phyloP scores from a whole-genome alignment of 345 rosid species.

The Lagerstroemia speciosa region DNA sequence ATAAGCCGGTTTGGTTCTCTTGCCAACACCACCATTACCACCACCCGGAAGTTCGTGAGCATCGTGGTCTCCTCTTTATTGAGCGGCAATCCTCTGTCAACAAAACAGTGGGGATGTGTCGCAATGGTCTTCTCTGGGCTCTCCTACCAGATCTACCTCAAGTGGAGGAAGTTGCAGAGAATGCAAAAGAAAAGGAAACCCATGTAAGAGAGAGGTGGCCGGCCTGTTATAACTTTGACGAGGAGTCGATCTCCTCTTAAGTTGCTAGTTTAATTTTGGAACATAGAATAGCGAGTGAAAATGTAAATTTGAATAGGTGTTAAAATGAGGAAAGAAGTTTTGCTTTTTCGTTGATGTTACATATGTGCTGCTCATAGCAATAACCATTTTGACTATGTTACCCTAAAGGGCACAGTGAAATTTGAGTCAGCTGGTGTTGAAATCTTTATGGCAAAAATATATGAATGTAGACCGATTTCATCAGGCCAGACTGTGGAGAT shows the following conservation, averaged over 20 bases:
- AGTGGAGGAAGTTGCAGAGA: slow-evolving; percentile 75
- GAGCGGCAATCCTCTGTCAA: slow-evolving; percentile 80
- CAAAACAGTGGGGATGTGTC: slow-evolving; percentile 89
- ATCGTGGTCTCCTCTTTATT: slow-evolving; percentile 78
- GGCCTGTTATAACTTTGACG: not conserved
- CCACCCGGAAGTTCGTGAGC: slow-evolving; percentile 88
- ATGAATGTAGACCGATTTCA: not conserved
- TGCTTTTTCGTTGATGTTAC: not conserved
- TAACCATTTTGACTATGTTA: not conserved
- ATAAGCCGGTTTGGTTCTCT: slow-evolving; percentile 90
- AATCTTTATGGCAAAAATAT: not conserved
- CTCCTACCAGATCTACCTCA: slow-evolving; percentile 86
- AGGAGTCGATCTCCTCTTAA: not conserved
- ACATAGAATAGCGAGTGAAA: not conserved
- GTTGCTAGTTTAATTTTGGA: not conserved
- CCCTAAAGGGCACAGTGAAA: no score
- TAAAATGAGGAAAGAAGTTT: slow-evolving; percentile 1
- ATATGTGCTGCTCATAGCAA: not conserved
- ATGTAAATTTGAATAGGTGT: not conserved
- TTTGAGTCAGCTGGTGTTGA: not conserved
- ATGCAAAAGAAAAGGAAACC: slow-evolving; percentile 67
- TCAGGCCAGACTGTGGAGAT: not conserved
- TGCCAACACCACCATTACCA: slow-evolving; percentile 89
- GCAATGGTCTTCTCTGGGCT: slow-evolving; percentile 88
- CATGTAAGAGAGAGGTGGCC: slow-evolving; percentile 18